Evolutionary conservation across 1,284 basidiomycete species (phyloP), one percentile per base, ranked within the genome.

Genomic region (Ustilago bromivora): DNA sequence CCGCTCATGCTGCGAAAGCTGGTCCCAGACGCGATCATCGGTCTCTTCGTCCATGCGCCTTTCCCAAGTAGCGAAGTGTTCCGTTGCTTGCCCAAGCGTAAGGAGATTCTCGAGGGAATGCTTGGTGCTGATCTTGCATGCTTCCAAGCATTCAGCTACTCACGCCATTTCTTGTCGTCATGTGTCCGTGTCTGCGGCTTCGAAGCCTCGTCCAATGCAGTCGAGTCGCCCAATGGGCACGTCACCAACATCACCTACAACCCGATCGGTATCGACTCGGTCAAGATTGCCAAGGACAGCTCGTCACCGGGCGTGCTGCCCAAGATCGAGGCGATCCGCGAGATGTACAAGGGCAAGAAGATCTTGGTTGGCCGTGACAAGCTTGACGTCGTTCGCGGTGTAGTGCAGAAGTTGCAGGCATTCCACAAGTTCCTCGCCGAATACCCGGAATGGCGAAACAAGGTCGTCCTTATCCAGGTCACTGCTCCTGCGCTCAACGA

Each of bases 331-430:
- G 92, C 94, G 0, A 90, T 99, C 1, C 89, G 91, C 43, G 89
- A 92, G 40, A 88, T 98, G 54, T 99, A 99, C 87, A 92, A 94
- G 81, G 95, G 93, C 81, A 98, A 98, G 90, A 98, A 98, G 90
- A 98, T 99, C 84, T 95, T 99, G 69, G 93, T 99, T 35, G 96
- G 95, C 13, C 90, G 97, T n/a, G 96, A 99, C 88, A 99, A 99
- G 89, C 90, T 99, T 47, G 97, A 99, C 84, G 94, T 96, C 15
- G 96, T 98, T 79, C 98, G 98, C 88, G 96, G 96, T 63, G 94
- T 99, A 32, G 89, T 98, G 76, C 96, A 98, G 88, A 99, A 99
- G 90, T 90, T 99, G 36, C 93, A 94, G 71, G 96, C 96, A 0
- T 99, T 98, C 85, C 93, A 98, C 87, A 95, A 96, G 85, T 91